Evolutionary conservation across 768 basidiomycete genomes (phyloP), one percentile per base, ranked within the genome.

Genomic region (Baorangia bicolor): DNA sequence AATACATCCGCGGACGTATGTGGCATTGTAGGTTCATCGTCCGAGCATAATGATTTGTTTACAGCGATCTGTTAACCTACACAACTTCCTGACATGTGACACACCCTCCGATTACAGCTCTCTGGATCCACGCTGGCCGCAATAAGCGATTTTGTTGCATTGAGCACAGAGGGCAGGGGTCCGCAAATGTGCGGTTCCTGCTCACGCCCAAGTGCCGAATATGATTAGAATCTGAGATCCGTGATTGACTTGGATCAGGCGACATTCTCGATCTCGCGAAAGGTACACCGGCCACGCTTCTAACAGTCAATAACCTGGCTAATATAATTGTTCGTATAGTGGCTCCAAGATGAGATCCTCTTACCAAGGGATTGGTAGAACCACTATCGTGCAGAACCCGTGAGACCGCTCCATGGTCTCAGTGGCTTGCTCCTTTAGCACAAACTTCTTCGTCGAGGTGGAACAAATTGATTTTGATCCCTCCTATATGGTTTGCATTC

Each of bases 221-320:
- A 51, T 45, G n/a, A 34, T 48, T 25, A 8, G 27, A 34, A 44
- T 51, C 13, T 27, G 34, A 16, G 33, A 49, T 30, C 33, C 18
- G 33, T 14, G 30, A 23, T 31, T 54, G 20, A 55, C 33, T 27
- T 39, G 38, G 30, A 33, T 64, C 70, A 70, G 75, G 77, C 70
- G 81, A 82, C 62, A 74, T 84, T 40, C 71, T 79, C 34, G 80
- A 82, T 59, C 68, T 81, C 18, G 81, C 78, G 55, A 81, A 81
- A 54, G 62, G 74, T 68, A 62, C n/a, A 23, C 11, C 12, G 20
- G 25, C 56, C 53, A 31, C 39, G 28, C 10, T 11, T 25, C 9
- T 27, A 33, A 7, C 7, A 5, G 7, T 28, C 30, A 35, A 40
- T 12, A 31, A 12, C 34, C 34, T 39, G 30, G 23, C 20, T 51